These are phyloP conservation scores for Gossypium gossypioides DNA, from an alignment of 441 rosid genomes.

Conservation along the genomic window DNA sequence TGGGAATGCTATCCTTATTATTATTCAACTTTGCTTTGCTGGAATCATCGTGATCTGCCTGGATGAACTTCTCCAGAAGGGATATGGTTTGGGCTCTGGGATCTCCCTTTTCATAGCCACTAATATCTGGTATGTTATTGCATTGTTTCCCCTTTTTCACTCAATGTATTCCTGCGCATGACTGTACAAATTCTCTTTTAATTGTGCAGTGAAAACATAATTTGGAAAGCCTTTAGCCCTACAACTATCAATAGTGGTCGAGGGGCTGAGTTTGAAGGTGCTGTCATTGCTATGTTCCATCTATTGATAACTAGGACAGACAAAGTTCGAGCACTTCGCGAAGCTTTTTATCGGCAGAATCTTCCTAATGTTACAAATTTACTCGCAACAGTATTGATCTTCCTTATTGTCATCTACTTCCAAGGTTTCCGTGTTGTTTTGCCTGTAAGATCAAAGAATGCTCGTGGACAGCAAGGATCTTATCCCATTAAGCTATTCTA, in stretches of 20 bases:
- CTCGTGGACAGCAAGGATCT: conserved; percentile 86
- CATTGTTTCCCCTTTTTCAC: neutral
- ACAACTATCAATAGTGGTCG: conserved; percentile 90
- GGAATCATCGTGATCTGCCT: conserved; percentile 62
- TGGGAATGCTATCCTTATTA: conserved; percentile 40
- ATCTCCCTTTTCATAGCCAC: conserved; percentile 69
- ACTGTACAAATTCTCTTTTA: neutral
- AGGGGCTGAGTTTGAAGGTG: conserved; percentile 99
- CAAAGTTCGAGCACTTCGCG: conserved; percentile 77
- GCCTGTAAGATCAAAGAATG: conserved; percentile 27
- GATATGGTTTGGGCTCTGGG: conserved; percentile 68
- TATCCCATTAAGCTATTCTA: conserved; percentile 80
- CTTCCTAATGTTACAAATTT: conserved; percentile 81
- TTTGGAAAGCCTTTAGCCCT: conserved; percentile 97
- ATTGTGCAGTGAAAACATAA: conserved; percentile 55
- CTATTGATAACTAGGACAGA: conserved; percentile 71
- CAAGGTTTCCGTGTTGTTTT: conserved; percentile 74
- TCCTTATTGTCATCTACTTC: conserved; percentile 51
- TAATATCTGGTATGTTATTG: conserved; percentile 39
- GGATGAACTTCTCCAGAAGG: conserved; percentile 70
- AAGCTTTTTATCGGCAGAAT: conserved; percentile 92
- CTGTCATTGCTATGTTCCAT: conserved; percentile 89
- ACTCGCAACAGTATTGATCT: conserved; percentile 33
- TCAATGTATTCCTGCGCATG: neutral
- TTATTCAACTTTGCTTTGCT: conserved; percentile 42